Evolutionary conservation across 2,329 filamentous ascomycete species (phyloP).

Genomic region (Ophioceras dolichostomum): DNA sequence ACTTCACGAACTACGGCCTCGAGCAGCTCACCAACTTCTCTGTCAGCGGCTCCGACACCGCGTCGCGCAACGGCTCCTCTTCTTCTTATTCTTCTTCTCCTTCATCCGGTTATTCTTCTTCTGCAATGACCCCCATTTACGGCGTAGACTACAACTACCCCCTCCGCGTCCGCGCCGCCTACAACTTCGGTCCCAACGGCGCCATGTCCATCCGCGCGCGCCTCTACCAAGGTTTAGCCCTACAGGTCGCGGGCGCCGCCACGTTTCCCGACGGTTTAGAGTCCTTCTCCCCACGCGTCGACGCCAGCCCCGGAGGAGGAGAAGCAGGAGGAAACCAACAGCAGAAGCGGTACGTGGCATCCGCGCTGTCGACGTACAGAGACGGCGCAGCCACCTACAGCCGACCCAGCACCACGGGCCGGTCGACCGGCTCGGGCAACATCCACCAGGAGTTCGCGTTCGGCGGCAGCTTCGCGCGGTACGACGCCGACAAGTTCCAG

Average conservation of each 20-base stretch:
- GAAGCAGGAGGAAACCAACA: too few relatives aligned
- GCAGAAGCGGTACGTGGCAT: constrained; percentile 11
- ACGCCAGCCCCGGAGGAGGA: constrained; percentile 12
- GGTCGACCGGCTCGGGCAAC: constrained; percentile 37
- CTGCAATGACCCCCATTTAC: constrained; percentile 13
- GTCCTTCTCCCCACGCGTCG: constrained; percentile 38
- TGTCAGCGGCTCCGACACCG: constrained; percentile 16
- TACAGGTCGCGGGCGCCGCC: constrained; percentile 22
- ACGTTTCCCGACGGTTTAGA: constrained; percentile 49
- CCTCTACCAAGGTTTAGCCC: constrained; percentile 26
- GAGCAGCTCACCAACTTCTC: constrained; percentile 28
- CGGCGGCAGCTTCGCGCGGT: constrained; percentile 21
- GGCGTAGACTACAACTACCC: constrained; percentile 42
- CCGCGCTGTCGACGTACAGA: constrained; percentile 37
- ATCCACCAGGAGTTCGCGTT: constrained; percentile 46
- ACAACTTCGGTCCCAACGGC: constrained; percentile 23
- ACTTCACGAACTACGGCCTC: constrained; percentile 22
- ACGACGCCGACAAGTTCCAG: constrained; percentile 7
- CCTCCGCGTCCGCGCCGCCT: constrained; percentile 42
- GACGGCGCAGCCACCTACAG: constrained; percentile 46
- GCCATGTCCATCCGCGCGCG: constrained; percentile 32
- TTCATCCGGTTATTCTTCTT: too few relatives aligned
- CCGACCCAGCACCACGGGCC: constrained; percentile 26
- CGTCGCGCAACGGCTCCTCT: constrained; percentile 2
- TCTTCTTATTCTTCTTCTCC: too few relatives aligned